Evolutionary conservation across 2,329 filamentous ascomycete species (phyloP).

Genomic region (Fusarium hostae): DNA sequence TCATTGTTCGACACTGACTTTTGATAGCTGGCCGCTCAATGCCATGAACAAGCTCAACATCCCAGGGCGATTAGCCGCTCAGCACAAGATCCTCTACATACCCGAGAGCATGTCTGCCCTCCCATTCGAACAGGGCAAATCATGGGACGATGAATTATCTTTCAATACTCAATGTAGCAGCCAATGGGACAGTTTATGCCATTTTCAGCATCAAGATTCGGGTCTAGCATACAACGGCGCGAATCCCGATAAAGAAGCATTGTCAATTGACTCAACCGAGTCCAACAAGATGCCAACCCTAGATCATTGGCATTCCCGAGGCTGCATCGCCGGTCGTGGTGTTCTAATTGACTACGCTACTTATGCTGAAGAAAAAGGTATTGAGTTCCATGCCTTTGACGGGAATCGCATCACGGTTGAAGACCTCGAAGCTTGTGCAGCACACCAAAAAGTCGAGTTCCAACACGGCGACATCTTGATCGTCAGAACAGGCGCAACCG

Average conservation of each 20-base stretch:
- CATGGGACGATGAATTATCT: conserved; percentile 60
- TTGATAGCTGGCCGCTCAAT: conserved; percentile 27
- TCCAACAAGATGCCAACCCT: conserved; percentile 51
- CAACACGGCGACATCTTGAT: conserved; percentile 74
- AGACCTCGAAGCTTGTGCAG: conserved; percentile 68
- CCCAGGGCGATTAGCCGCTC: conserved; percentile 29
- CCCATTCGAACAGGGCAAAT: conserved; percentile 33
- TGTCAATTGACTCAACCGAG: conserved; percentile 37
- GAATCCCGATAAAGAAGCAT: conserved; percentile 49
- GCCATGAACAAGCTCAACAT: conserved; percentile 45
- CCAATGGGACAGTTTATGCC: conserved; percentile 65
- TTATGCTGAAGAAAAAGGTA: conserved; percentile 62
- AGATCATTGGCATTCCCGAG: conserved; percentile 61
- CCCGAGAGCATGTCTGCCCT: conserved; percentile 26
- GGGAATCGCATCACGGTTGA: conserved; percentile 63
- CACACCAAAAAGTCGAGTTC: conserved; percentile 70
- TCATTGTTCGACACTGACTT: not conserved
- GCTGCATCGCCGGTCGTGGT: conserved; percentile 52
- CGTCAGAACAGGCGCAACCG: conserved; percentile 71
- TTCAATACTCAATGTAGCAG: conserved; percentile 67
- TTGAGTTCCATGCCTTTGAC: conserved; percentile 62
- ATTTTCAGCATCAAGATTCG: conserved; percentile 58
- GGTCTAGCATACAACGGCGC: conserved; percentile 63
- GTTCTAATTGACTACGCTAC: conserved; percentile 66
- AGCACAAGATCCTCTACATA: conserved; percentile 53